These are phyloP conservation scores for Acacia crassicarpa DNA, from an alignment of 306 rosid genomes.

Conservation along the genomic window DNA sequence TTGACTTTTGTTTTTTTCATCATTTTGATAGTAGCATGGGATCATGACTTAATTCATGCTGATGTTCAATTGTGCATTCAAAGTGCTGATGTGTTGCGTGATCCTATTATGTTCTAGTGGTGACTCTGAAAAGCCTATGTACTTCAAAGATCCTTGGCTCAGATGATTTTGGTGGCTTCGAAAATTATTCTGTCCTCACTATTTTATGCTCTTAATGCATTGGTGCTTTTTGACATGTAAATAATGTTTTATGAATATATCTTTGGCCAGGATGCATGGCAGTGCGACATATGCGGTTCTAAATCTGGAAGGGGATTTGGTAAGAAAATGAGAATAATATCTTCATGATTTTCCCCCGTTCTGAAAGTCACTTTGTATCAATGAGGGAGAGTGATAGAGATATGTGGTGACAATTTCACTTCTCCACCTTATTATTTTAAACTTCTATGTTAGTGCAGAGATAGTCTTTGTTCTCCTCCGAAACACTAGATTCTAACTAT, in stretches of 20 bases:
- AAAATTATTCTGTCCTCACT: neutral
- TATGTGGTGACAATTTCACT: neutral
- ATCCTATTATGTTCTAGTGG: neutral
- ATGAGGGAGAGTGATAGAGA: neutral
- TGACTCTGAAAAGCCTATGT: neutral
- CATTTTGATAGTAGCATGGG: neutral
- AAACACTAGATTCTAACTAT: neutral
- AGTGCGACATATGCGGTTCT: constrained; percentile 85
- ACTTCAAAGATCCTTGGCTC: neutral
- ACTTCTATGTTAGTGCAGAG: neutral
- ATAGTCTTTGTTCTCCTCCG: neutral
- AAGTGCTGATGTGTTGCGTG: constrained; percentile 5
- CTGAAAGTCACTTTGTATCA: neutral
- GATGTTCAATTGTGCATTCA: neutral
- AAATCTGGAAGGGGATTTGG: constrained; percentile 99
- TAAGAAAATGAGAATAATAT: constrained; percentile 40
- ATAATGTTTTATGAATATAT: constrained; percentile 25
- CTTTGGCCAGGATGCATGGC: constrained; percentile 87
- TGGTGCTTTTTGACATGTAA: neutral
- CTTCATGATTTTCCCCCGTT: neutral
- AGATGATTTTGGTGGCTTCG: neutral
- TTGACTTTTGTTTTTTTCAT: neutral
- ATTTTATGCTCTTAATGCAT: neutral
- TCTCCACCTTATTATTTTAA: neutral
- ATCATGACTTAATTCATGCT: neutral